Percentiles rank a stretch among this genome's conserved stretches.
phyloP scores from a whole-genome alignment of 257 asterid species.

The Nicotiana tomentosiformis region DNA sequence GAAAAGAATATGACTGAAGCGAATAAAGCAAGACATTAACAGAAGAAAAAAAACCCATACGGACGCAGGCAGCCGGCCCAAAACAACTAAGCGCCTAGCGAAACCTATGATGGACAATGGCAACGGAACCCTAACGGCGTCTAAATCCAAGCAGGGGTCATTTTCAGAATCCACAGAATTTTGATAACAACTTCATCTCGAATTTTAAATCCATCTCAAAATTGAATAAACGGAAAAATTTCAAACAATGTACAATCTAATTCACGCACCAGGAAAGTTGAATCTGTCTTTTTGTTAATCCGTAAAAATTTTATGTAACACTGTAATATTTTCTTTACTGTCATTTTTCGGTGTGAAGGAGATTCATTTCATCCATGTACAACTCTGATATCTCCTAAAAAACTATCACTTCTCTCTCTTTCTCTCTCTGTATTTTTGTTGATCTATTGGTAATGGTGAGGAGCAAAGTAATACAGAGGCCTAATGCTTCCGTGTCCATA shows the following conservation, averaged over 20 bases:
- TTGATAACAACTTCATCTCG: neutral
- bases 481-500: constrained; percentile 19
- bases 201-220: neutral
- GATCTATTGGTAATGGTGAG: neutral
- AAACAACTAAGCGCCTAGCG: neutral
- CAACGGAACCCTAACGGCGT: neutral
- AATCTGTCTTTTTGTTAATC: neutral
- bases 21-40: neutral
- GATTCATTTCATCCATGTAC: neutral
- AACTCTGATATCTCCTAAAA: neutral
- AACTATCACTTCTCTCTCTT: neutral
- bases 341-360: neutral
- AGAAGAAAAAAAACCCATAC: neutral
- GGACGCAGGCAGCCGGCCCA: neutral
- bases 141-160: neutral
- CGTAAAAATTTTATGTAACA: neutral
- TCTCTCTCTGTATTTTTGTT: neutral
- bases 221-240: neutral
- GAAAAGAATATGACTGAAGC: neutral
- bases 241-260: neutral
- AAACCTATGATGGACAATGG: too few species aligned
- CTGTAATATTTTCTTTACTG: neutral
- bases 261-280: neutral
- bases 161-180: neutral
- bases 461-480: constrained; percentile 15